Evolutionary conservation across 495 filamentous ascomycete genomes (phyloP), one percentile per base, ranked within the genome.

Genomic region (Xylaria curta): DNA sequence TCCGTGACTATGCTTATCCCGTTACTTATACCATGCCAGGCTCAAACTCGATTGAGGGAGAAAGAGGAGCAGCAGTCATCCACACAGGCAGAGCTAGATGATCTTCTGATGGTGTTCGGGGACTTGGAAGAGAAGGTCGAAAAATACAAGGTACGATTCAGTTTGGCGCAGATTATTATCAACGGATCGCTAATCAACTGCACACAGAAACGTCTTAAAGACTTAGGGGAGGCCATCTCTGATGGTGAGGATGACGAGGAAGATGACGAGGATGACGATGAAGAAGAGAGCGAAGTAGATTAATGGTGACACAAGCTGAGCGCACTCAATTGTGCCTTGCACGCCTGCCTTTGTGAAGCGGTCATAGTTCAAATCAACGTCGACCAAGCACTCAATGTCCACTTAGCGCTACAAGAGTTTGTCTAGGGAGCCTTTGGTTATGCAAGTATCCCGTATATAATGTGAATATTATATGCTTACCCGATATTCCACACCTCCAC

Each of bases 61-160:
- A 91, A 89, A 75, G 91, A 93, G 76, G 88, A 90, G 74, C 88
- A 91, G 72, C 87, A 87, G 59, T 83, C 87, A 67, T 81, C 88
- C 26, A 86, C 86, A 28, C 92, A 95, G 76, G 75, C 81, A 28
- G 93, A 96, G 77, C 81, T 95, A 40, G 94, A 97, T 74, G 94
- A 97, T 80, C 83, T 97, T 74, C 82, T 97, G 47, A 92, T 96
- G 84, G 90, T 97, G 42, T 92, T 97, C 79, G 91, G 88, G n/a
- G 94, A 97, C 76, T 74, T 96, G n/a, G 94, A 97, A 79, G 91
- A 94, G 62, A 97, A 95, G 85, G 85, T 91, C 70, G 84, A 86
- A 12, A 89, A 89, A 69, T 94, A 96, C 76, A 96, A 94, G 89
- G 93, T 94, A 84, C 36, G 40, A 33, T 31, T 28, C 21, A 38